Conservation (phyloP, 2,329 filamentous ascomycete genomes). For the Colletotrichum theobromicola region DNA sequence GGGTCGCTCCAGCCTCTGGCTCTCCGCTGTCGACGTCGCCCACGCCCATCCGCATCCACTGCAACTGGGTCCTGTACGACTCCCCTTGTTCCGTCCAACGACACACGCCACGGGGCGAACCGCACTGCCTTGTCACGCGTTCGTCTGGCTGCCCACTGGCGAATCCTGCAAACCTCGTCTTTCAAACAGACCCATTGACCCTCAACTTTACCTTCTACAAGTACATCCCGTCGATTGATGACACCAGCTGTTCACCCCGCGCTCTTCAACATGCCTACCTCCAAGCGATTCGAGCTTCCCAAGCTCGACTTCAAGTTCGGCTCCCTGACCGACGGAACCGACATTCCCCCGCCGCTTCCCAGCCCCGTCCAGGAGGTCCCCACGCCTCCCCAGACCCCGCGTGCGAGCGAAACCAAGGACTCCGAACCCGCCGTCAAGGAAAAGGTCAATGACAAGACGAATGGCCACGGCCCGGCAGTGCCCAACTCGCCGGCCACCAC, state of each 20-base stretch:
- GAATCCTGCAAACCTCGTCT: slow-evolving; percentile 17
- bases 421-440: slow-evolving; percentile 20
- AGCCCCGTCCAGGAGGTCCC: slow-evolving; percentile 57
- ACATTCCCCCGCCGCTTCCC: slow-evolving; percentile 63
- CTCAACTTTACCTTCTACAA: neutral
- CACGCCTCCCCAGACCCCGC: slow-evolving; percentile 44
- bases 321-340: slow-evolving; percentile 64
- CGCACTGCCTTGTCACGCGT: slow-evolving; percentile 20
- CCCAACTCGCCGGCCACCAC: slow-evolving; percentile 23
- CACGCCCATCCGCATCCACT: neutral
- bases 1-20: neutral
- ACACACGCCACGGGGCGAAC: slow-evolving; percentile 21
- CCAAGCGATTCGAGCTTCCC: slow-evolving; percentile 59
- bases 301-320: slow-evolving; percentile 63
- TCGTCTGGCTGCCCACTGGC: slow-evolving; percentile 5
- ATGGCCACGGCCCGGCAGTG: slow-evolving; percentile 25
- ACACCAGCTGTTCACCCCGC: neutral
- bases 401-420: slow-evolving; percentile 28
- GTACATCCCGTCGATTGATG: slow-evolving; percentile 13
- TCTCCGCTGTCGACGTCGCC: neutral
- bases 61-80: neutral
- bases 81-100: slow-evolving; percentile 3
- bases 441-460: slow-evolving; percentile 24
- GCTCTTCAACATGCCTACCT: slow-evolving; percentile 5
- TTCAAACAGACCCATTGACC: neutral